Conservation (phyloP, 192 early-diverging fungal genomes). For the Podila clonocystis region DNA sequence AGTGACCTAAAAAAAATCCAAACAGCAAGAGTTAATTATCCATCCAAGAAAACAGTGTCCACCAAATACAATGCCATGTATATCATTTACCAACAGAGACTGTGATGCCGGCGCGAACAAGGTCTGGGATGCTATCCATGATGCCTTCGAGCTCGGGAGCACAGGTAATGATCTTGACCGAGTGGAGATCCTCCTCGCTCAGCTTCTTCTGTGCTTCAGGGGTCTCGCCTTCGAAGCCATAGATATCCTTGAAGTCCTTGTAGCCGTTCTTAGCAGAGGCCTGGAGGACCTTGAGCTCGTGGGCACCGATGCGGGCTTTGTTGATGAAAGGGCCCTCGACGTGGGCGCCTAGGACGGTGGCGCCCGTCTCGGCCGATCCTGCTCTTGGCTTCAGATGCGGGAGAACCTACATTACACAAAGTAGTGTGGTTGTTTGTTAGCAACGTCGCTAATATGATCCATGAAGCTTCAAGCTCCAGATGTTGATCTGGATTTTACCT, state of each 20-base stretch:
- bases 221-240: slow-evolving; percentile 64
- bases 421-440: neutral
- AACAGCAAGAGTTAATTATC: neutral
- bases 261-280: slow-evolving; percentile 68
- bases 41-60: neutral
- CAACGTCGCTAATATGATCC: neutral
- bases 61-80: neutral
- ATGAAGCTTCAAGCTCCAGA: neutral
- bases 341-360: slow-evolving; percentile 72
- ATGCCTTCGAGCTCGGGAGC: slow-evolving; percentile 84
- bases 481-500: slow-evolving; percentile 43
- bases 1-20: slow-evolving; percentile 59
- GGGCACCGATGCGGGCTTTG: slow-evolving; percentile 79
- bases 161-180: slow-evolving; percentile 75
- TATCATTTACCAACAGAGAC: slow-evolving; percentile 57
- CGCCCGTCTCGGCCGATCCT: slow-evolving; percentile 69
- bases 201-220: slow-evolving; percentile 53
- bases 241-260: slow-evolving; percentile 72
- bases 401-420: slow-evolving; percentile 39
- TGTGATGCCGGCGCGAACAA: slow-evolving; percentile 71
- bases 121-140: slow-evolving; percentile 67
- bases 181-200: slow-evolving; percentile 16
- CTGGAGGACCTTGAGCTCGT: slow-evolving; percentile 67
- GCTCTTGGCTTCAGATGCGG: slow-evolving; percentile 69
- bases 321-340: slow-evolving; percentile 73